Evolutionary conservation across 2,329 filamentous ascomycete genomes (phyloP).

Genomic region (Plenodomus tracheiphilus): DNA sequence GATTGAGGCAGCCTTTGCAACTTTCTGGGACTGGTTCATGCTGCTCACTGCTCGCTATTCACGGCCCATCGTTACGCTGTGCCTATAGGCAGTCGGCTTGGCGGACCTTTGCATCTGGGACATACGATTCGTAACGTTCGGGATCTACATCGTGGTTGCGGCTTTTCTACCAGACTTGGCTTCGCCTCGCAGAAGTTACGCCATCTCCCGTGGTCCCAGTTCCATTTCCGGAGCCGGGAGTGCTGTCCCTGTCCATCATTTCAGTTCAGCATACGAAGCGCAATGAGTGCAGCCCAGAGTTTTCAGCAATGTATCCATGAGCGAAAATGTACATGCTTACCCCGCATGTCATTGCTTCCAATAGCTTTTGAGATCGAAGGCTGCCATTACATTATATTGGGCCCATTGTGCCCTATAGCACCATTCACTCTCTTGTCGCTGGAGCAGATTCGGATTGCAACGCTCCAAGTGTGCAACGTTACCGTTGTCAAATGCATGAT

Average conservation of each 20-base stretch:
- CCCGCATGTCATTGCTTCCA: not conserved
- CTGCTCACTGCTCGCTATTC: constrained; percentile 2
- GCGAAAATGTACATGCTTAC: not conserved
- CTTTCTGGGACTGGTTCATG: constrained; percentile 3
- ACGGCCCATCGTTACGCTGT: not conserved
- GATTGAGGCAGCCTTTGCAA: constrained; percentile 3
- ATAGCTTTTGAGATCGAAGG: not conserved
- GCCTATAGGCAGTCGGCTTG: not conserved
- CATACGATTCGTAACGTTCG: not conserved
- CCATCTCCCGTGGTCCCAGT: not conserved
- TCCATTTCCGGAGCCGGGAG: not conserved
- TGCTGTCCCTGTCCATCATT: not conserved
- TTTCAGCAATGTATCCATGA: not conserved
- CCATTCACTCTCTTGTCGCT: not conserved
- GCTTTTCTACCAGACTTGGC: not conserved
- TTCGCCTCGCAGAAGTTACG: not conserved
- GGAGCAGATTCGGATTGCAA: not conserved
- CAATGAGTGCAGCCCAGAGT: not conserved
- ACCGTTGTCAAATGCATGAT: not conserved
- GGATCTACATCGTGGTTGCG: not conserved
- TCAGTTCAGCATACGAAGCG: too few species aligned
- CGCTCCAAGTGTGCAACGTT: not conserved
- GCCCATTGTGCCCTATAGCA: not conserved
- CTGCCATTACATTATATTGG: not conserved
- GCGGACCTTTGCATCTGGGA: not conserved